A percentile compares a stretch with the other conserved stretches of the same genome.
Evolutionary conservation across 306 rosid genomes (phyloP).

Genomic region (Cicer bijugum): DNA sequence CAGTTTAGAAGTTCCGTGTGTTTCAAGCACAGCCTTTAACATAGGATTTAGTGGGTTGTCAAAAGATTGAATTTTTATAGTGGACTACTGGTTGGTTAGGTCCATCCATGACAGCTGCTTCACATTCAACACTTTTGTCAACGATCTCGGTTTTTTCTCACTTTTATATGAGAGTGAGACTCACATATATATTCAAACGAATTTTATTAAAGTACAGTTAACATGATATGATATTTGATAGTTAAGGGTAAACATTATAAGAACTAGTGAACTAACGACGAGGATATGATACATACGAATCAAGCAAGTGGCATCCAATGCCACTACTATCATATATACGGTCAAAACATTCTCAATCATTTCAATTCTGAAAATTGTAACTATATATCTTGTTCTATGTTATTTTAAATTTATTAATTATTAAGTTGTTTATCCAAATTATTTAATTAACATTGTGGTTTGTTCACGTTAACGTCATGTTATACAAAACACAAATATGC

Average conservation of each 20-base stretch:
- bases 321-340: not conserved
- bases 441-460: too few relatives aligned
- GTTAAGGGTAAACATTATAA: not conserved
- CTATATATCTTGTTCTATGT: too few relatives aligned
- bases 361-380: too few relatives aligned
- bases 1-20: not conserved
- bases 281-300: not conserved
- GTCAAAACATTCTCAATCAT: not conserved
- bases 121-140: constrained; percentile 1
- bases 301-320: not conserved
- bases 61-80: not conserved
- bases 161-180: not conserved
- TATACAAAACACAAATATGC: too few relatives aligned
- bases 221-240: not conserved
- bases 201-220: constrained; percentile 9
- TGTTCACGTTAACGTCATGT: too few relatives aligned
- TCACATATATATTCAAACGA: constrained; percentile 1
- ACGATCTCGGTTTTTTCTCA: constrained; percentile 6
- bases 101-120: not conserved
- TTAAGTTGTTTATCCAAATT: too few relatives aligned
- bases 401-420: too few relatives aligned
- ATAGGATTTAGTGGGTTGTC: not conserved
- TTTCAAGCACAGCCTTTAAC: not conserved
- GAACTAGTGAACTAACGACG: not conserved
- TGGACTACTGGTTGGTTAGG: not conserved